These are phyloP conservation scores for Hydnomerulius pinastri DNA, from an alignment of 768 basidiomycete genomes.

Conservation along the genomic window DNA sequence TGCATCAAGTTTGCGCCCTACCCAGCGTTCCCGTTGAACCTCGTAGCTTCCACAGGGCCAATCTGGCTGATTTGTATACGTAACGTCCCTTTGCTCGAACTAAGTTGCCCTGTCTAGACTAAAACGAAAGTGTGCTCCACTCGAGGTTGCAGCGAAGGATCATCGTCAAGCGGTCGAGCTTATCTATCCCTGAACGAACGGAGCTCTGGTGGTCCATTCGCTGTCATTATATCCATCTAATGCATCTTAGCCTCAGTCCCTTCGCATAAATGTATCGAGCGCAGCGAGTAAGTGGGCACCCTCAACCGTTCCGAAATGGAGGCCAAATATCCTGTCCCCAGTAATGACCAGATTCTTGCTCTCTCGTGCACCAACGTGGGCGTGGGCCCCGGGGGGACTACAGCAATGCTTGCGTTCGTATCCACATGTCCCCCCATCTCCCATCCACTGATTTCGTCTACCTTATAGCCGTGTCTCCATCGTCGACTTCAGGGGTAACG, in stretches of 20 bases:
- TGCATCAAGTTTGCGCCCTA: no score
- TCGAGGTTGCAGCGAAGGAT: constrained; percentile 21
- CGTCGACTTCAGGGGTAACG: constrained; percentile 58
- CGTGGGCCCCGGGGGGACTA: constrained; percentile 78
- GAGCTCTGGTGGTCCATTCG: constrained; percentile 10
- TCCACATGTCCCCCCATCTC: constrained; percentile 4
- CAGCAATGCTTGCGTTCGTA: constrained; percentile 79
- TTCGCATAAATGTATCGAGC: constrained; percentile 25
- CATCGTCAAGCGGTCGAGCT: constrained; percentile 14
- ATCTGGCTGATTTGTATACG: constrained; percentile 21
- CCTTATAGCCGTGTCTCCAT: constrained; percentile 49
- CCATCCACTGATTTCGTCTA: constrained; percentile 8
- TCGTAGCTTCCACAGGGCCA: constrained; percentile 10
- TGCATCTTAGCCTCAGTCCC: constrained; percentile 9
- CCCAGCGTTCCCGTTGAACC: constrained; percentile 15
- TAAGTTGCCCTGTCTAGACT: constrained; percentile 16
- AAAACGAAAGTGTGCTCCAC: constrained; percentile 11
- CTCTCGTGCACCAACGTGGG: constrained; percentile 74
- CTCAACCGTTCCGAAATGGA: constrained; percentile 28
- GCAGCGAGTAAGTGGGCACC: constrained; percentile 18
- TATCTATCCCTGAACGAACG: constrained; percentile 23
- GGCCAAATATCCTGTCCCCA: constrained; percentile 33
- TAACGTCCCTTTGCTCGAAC: constrained; percentile 14
- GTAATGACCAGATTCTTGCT: constrained; percentile 52
- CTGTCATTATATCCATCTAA: constrained; percentile 16